These are phyloP conservation scores for Umbelopsis ramanniana DNA, from an alignment of 192 early-diverging fungal species.

Conservation along the genomic window DNA sequence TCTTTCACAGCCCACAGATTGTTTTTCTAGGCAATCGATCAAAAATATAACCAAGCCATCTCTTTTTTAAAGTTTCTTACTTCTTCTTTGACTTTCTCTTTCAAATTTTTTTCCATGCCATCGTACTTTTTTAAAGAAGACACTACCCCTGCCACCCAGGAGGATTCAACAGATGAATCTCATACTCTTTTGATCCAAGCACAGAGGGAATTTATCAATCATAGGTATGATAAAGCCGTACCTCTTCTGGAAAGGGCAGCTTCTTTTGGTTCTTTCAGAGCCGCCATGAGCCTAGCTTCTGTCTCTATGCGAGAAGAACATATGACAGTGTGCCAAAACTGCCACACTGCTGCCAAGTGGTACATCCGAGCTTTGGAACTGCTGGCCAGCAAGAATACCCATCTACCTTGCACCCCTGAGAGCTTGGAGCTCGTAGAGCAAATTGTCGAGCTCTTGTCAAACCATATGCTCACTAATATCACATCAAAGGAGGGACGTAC, in stretches of 20 bases:
- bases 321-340: background rate
- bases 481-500: background rate
- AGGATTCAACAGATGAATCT: background rate
- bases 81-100: background rate
- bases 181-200: background rate
- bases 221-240: conserved; percentile 14
- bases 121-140: conserved; percentile 12
- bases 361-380: background rate
- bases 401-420: background rate
- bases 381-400: background rate
- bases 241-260: conserved; percentile 1
- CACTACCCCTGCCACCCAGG: background rate
- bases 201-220: background rate
- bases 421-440: conserved; percentile 11
- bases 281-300: conserved; percentile 4
- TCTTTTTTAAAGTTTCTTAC: background rate
- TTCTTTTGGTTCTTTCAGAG: background rate
- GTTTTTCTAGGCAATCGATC: background rate
- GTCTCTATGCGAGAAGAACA: conserved; percentile 3
- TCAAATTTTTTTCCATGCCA: background rate
- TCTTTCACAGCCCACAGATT: too few relatives aligned
- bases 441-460: background rate
- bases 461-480: background rate
- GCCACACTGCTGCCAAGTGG: conserved; percentile 1
- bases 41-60: background rate